Conservation (phyloP, 768 basidiomycete genomes). For the Mycena amicta region DNA sequence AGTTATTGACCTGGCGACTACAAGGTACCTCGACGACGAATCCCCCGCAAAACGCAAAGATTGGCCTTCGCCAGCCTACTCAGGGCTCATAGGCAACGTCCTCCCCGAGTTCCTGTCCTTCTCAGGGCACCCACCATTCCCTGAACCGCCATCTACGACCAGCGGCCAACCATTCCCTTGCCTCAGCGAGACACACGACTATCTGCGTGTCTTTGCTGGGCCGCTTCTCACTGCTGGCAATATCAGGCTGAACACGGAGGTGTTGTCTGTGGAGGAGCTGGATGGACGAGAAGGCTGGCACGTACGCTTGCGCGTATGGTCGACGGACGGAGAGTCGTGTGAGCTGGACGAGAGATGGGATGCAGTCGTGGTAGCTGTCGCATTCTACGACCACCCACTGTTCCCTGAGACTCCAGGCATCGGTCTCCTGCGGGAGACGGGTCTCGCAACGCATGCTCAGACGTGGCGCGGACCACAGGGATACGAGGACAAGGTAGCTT, state of each 20-base stretch:
- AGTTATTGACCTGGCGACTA: background rate
- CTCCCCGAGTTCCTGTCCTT: conserved; percentile 47
- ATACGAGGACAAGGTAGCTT: conserved; percentile 40
- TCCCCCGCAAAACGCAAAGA: conserved; percentile 23
- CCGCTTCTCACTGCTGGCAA: conserved; percentile 32
- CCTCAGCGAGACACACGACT: conserved; percentile 39
- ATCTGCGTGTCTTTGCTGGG: conserved; percentile 38
- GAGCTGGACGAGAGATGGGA: conserved; percentile 47
- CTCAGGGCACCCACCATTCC: conserved; percentile 37
- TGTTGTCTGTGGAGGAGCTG: conserved; percentile 40
- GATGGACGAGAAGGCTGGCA: conserved; percentile 37
- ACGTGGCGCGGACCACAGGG: conserved; percentile 42
- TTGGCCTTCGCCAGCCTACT: conserved; percentile 54
- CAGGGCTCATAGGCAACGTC: conserved; percentile 52
- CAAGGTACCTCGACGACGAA: conserved; percentile 39
- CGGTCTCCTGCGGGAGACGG: conserved; percentile 35
- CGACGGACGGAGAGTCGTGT: conserved; percentile 37
- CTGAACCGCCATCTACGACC: conserved; percentile 25
- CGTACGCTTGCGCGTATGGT: conserved; percentile 37
- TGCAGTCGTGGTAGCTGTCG: conserved; percentile 48
- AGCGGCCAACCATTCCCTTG: conserved; percentile 44
- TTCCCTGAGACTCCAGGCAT: conserved; percentile 49
- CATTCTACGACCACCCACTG: conserved; percentile 48
- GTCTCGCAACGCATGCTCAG: conserved; percentile 44
- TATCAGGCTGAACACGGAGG: conserved; percentile 46